Evolutionary conservation across 2,329 filamentous ascomycete genomes (phyloP).

Genomic region (Fusarium keratoplasticum): DNA sequence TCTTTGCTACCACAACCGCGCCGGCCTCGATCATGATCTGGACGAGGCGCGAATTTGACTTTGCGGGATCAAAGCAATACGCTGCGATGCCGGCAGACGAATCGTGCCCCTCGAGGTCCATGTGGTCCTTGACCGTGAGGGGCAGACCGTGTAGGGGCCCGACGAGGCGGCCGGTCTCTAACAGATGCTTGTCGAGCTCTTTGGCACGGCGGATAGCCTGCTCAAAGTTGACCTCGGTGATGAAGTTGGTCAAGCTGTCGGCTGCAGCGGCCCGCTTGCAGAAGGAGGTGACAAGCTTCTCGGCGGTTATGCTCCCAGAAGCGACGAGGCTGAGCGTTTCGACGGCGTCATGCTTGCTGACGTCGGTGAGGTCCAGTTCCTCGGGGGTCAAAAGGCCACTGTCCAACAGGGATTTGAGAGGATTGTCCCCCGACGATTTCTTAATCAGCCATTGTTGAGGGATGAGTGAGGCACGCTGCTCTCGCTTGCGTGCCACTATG

Average conservation of each 20-base stretch:
- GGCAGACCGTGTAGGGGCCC: not conserved
- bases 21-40: not conserved
- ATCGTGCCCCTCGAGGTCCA: not conserved
- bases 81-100: not conserved
- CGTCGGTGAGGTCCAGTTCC: not conserved
- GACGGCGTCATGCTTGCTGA: not conserved
- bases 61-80: not conserved
- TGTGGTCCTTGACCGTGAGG: not conserved
- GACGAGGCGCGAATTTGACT: not conserved
- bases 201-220: not conserved
- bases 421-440: not conserved
- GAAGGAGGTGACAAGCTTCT: not conserved
- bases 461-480: not conserved
- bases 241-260: not conserved
- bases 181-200: not conserved
- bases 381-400: not conserved
- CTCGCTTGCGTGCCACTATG: not conserved
- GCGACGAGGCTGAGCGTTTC: not conserved
- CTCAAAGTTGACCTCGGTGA: not conserved
- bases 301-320: not conserved
- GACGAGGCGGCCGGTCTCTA: not conserved
- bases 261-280: not conserved
- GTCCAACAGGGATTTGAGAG: not conserved
- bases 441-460: not conserved
- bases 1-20: not conserved